These are phyloP conservation scores for Rosa multiflora DNA, from an alignment of 306 rosid genomes.

Conservation along the genomic window DNA sequence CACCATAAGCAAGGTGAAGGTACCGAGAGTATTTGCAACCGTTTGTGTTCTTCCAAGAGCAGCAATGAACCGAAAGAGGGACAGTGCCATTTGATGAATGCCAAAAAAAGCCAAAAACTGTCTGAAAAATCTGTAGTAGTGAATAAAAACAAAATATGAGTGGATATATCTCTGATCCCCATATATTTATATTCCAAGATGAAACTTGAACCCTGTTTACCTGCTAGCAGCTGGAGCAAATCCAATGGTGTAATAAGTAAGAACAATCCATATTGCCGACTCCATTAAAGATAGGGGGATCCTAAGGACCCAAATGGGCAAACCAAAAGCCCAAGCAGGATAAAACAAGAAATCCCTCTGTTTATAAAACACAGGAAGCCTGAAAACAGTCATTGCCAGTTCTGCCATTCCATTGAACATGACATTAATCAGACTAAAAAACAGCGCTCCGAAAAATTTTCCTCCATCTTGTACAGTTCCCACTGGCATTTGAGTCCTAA, in stretches of 20 bases:
- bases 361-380: conserved; percentile 68
- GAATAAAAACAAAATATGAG: neutral
- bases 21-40: conserved; percentile 60
- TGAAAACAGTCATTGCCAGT: conserved; percentile 48
- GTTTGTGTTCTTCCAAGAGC: conserved; percentile 73
- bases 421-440: conserved; percentile 55
- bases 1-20: conserved; percentile 57
- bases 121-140: conserved; percentile 58
- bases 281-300: conserved; percentile 70
- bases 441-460: conserved; percentile 70
- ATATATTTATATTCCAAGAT: no score
- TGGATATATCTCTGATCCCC: neutral
- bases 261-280: conserved; percentile 61
- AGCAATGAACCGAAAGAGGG: conserved; percentile 81
- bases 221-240: conserved; percentile 77
- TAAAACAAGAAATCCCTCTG: conserved; percentile 76
- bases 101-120: conserved; percentile 84
- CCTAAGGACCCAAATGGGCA: conserved; percentile 75
- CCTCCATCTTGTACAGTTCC: conserved; percentile 44
- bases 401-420: conserved; percentile 87
- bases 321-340: conserved; percentile 77
- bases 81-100: conserved; percentile 71
- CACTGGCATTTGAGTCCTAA: conserved; percentile 61
- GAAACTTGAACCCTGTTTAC: conserved; percentile 26
- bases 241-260: conserved; percentile 82